Percentiles rank a stretch among this genome's conserved stretches.
phyloP scores from a whole-genome alignment of 2,329 filamentous ascomycete species.

The Cadophora malorum region DNA sequence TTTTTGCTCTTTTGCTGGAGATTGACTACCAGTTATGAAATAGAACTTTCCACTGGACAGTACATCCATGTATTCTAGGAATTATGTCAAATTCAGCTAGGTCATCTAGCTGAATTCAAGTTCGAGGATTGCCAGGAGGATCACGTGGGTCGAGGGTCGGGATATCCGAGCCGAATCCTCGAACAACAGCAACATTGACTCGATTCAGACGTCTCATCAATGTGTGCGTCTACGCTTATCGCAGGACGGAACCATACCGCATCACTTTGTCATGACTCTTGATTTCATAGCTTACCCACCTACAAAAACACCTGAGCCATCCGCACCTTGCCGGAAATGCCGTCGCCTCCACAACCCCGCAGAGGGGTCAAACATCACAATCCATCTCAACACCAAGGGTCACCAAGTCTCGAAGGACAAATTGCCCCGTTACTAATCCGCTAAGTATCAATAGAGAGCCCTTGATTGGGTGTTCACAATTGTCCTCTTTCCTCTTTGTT shows the following conservation, averaged over 20 bases:
- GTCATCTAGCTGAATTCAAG: background rate
- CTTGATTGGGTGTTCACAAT: background rate
- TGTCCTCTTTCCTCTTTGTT: slow-evolving; percentile 7
- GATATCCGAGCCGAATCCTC: slow-evolving; percentile 1
- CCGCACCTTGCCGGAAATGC: slow-evolving; percentile 5
- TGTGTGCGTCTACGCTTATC: background rate
- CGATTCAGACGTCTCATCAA: too few species aligned
- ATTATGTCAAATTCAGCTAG: too few species aligned
- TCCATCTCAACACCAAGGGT: background rate
- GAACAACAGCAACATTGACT: too few species aligned
- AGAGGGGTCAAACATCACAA: background rate
- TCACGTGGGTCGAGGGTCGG: background rate
- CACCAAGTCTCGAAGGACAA: slow-evolving; percentile 8
- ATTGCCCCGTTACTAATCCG: background rate
- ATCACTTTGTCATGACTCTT: background rate
- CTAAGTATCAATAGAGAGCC: background rate
- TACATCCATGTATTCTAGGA: too few species aligned
- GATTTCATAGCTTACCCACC: background rate
- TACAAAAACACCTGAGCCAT: background rate
- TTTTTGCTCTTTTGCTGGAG: too few species aligned
- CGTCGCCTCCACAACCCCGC: slow-evolving; percentile 15
- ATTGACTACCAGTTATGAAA: too few species aligned
- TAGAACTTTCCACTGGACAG: background rate
- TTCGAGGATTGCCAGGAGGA: background rate
- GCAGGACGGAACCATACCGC: background rate